phyloP scores from a whole-genome alignment of 805 yeast species.

The Metschnikowia santaceciliae region DNA sequence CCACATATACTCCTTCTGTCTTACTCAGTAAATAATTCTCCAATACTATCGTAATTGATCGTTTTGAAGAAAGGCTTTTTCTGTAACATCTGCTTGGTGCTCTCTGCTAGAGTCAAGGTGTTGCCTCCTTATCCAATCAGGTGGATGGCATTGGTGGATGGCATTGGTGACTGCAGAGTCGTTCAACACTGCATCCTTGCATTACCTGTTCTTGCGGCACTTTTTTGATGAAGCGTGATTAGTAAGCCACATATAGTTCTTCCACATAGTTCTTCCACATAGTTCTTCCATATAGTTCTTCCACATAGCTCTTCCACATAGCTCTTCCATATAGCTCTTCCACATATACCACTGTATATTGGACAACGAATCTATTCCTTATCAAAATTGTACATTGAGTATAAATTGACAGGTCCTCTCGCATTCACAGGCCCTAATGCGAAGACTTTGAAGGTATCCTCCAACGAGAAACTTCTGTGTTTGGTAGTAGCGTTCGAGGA shows the following conservation, averaged over 20 bases:
- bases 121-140: conserved; percentile 42
- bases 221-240: conserved; percentile 30
- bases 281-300: too few relatives aligned
- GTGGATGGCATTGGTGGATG: conserved; percentile 19
- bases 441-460: conserved; percentile 1
- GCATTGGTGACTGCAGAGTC: conserved; percentile 27
- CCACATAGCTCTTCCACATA: too few relatives aligned
- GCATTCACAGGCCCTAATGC: conserved; percentile 5
- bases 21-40: conserved; percentile 37
- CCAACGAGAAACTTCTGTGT: conserved; percentile 1
- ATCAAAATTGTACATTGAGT: background rate
- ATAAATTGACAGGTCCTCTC: conserved; percentile 9
- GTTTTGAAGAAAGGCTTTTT: conserved; percentile 82
- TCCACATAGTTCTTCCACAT: too few relatives aligned
- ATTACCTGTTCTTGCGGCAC: conserved; percentile 24
- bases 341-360: too few relatives aligned
- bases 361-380: too few relatives aligned
- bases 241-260: too few relatives aligned
- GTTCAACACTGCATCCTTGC: conserved; percentile 20
- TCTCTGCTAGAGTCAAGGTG: conserved; percentile 63
- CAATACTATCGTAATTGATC: conserved; percentile 82
- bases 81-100: conserved; percentile 71
- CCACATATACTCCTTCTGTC: too few relatives aligned
- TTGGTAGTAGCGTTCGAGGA: conserved; percentile 6
- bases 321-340: too few relatives aligned